phyloP scores from a whole-genome alignment of 257 asterid genomes.

The Paraleonurus japonicus region DNA sequence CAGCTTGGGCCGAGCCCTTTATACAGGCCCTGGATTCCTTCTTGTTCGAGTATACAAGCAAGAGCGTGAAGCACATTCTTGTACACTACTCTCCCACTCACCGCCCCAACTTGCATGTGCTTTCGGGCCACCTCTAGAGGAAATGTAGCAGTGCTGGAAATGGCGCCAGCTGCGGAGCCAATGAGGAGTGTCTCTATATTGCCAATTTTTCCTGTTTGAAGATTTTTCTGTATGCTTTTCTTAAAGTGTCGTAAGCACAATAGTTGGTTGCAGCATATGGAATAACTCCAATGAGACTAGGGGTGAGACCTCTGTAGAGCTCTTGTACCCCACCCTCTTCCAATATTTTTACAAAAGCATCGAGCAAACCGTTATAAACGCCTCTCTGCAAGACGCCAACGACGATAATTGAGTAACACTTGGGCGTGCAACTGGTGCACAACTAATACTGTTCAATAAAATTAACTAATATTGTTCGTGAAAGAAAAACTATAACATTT shows the following conservation, averaged over 20 bases:
- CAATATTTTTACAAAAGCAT: slow-evolving; percentile 79
- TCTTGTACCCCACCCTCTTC: slow-evolving; percentile 83
- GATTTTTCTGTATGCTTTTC: slow-evolving; percentile 57
- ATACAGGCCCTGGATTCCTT: slow-evolving; percentile 78
- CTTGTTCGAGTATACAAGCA: slow-evolving; percentile 68
- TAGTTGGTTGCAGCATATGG: slow-evolving; percentile 93
- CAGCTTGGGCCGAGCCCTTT: slow-evolving; percentile 95
- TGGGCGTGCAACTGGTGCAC: no score
- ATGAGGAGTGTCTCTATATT: slow-evolving; percentile 87
- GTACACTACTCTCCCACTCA: slow-evolving; percentile 86
- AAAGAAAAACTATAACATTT: no score
- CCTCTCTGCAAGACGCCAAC: slow-evolving; percentile 50
- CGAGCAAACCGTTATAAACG: slow-evolving; percentile 68
- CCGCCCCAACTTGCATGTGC: slow-evolving; percentile 93
- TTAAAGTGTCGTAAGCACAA: slow-evolving; percentile 76
- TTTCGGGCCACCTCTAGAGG: slow-evolving; percentile 96
- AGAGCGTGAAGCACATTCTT: slow-evolving; percentile 85
- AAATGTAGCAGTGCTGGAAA: slow-evolving; percentile 90
- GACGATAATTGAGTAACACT: no score
- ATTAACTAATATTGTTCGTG: no score
- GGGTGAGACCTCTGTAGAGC: slow-evolving; percentile 91
- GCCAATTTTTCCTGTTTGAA: slow-evolving; percentile 69
- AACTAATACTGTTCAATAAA: no score
- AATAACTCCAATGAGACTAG: slow-evolving; percentile 83
- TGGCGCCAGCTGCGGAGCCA: slow-evolving; percentile 90